phyloP scores from a whole-genome alignment of 257 asterid species.

The Ehretia macrophylla region DNA sequence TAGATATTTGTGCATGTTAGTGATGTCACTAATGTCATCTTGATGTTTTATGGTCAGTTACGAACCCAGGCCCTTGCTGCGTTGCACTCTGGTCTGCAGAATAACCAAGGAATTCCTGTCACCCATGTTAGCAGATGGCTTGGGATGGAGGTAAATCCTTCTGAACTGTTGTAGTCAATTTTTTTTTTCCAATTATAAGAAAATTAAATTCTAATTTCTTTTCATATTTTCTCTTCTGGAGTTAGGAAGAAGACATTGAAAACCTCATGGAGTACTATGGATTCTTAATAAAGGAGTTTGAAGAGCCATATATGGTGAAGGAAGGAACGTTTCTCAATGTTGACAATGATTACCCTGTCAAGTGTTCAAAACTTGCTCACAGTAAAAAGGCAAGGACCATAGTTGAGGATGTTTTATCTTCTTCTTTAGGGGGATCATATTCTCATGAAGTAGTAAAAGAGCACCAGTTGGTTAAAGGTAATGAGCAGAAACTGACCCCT shows the following conservation, averaged over 20 bases:
- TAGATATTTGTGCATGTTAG: background rate
- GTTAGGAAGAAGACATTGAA: conserved; percentile 82
- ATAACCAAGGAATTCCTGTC: conserved; percentile 88
- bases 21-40: conserved; percentile 1
- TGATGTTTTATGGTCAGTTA: conserved; percentile 48
- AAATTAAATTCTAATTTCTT: conserved; percentile 9
- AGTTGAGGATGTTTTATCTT: conserved; percentile 52
- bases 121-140: conserved; percentile 80
- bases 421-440: conserved; percentile 34
- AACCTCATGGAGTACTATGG: conserved; percentile 77
- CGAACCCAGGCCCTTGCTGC: conserved; percentile 94
- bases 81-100: conserved; percentile 85
- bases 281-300: conserved; percentile 71
- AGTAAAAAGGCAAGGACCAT: conserved; percentile 62
- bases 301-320: conserved; percentile 97
- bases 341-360: conserved; percentile 79
- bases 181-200: conserved; percentile 13
- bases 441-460: conserved; percentile 28
- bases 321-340: conserved; percentile 65
- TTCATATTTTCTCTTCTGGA: conserved; percentile 14
- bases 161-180: conserved; percentile 15
- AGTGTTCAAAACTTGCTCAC: conserved; percentile 78
- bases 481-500: conserved; percentile 28
- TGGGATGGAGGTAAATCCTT: conserved; percentile 76
- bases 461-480: conserved; percentile 25